Evolutionary conservation across 2,329 filamentous ascomycete species (phyloP), one percentile per base, ranked within the genome.

Genomic region (Rhytidhysteron rufulum): DNA sequence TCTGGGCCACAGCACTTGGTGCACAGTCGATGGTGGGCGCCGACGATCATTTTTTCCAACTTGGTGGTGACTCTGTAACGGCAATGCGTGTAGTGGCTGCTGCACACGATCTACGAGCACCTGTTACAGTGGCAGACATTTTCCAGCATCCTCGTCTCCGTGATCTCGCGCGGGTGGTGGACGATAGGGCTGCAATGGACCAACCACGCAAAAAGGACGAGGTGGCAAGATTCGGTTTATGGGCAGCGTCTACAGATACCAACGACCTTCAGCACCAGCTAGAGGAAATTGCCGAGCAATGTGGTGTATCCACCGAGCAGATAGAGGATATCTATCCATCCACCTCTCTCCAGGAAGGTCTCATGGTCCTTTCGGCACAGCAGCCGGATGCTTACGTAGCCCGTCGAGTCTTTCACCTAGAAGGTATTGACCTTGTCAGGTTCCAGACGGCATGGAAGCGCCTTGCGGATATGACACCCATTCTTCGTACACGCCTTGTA

Each of bases 281-380:
- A n/a, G n/a, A 27, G 24, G 24, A 27, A 8, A 13, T 13, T 27
- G 24, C 24, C 7, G 13, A 8, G 13, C 24, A 27, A 13, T 67
- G 63, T 34, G 50, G 46, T 22, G 44, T 59, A 0, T 41, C 54
- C 13, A 37, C 40, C 11, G 47, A 35, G 4, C 39, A 41, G 0
- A 53, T 71, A 5, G 63, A 68, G 34, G 75, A 80, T 42, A 55
- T 76, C 0, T 80, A 77, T 39, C 75, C 76, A 1, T 78, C 73
- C 57, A 75, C 74, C 0, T 70, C 75, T 0, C 60, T 78, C 1
- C 77, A 80, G 43, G 75, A 78, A 50, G 74, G 71, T 2, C 65
- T 80, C 2, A 72, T 80, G 63, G 73, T 75, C 1, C 55, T 79
- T 5, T 74, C 75, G 2, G 66, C 69, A 42, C 75, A 74, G 50